Conservation (phyloP, 2,329 filamentous ascomycete genomes). For the Plenodomus tracheiphilus region DNA sequence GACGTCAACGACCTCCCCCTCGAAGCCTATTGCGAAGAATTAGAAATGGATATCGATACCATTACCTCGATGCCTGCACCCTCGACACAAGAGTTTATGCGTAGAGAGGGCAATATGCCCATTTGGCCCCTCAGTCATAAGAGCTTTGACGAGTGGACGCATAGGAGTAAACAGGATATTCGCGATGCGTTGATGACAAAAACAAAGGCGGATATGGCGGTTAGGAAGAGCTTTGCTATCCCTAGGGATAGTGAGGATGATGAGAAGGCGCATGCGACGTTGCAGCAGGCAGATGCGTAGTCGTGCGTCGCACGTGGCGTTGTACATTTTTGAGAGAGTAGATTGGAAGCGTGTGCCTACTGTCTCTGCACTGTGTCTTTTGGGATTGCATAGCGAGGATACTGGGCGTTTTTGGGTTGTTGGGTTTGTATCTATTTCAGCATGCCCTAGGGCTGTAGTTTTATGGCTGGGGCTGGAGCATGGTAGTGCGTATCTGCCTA, state of each 20-base stretch:
- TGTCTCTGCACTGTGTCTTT: too few species aligned
- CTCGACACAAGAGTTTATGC: slow-evolving; percentile 56
- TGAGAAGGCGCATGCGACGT: slow-evolving; percentile 21
- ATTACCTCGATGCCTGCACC: slow-evolving; percentile 64
- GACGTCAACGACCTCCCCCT: slow-evolving; percentile 73
- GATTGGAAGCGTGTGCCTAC: too few species aligned
- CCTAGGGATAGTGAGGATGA: slow-evolving; percentile 22
- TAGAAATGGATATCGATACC: slow-evolving; percentile 74
- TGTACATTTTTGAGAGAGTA: too few species aligned
- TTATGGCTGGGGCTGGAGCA: too few species aligned
- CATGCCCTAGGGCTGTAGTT: too few species aligned
- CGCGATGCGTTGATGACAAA: slow-evolving; percentile 50
- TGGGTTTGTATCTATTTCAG: too few species aligned
- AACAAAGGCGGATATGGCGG: slow-evolving; percentile 42
- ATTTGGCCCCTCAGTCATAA: slow-evolving; percentile 59
- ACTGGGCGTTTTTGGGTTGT: too few species aligned
- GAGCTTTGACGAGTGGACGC: slow-evolving; percentile 45
- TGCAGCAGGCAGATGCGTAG: slow-evolving; percentile 17
- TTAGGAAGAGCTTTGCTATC: slow-evolving; percentile 35
- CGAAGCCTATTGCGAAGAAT: slow-evolving; percentile 75
- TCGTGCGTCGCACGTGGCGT: background rate
- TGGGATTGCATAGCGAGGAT: too few species aligned
- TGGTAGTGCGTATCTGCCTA: too few species aligned
- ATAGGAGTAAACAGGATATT: slow-evolving; percentile 46
- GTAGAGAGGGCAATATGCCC: slow-evolving; percentile 54